Base-by-base conservation (phyloP, 1,284 basidiomycete genomes). In the Cronartium ribicola region DNA sequence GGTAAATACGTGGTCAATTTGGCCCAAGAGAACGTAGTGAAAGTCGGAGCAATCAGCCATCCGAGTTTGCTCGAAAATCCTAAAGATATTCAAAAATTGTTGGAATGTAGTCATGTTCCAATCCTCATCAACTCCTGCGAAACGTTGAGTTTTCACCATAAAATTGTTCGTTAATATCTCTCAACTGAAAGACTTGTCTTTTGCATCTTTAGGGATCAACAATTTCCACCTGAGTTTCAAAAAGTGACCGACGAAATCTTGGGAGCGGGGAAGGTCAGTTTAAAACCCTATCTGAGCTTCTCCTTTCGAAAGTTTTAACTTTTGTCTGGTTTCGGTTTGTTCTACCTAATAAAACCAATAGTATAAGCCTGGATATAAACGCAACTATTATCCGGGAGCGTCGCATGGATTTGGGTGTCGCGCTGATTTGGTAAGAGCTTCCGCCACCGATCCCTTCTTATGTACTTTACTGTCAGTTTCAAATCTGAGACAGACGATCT, bases 301-400 rank as follows among this genome's bases (percentile, higher is more conserved):
- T 68, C 8, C 40, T 36, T 41, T 41, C 4, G 5, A 20, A 6
- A 14, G 7, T 0, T 2, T 8, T 20, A 10, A 0, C 22, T n/a
- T 20, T 29, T 5, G 29, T n/a, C 4, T 8, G 22, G 39, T 39
- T 44, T 70, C 3, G 10, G n/a, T 43, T 46, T 37, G 14, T 41
- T 60, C 20, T 17, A 20, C 60, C 8, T 7, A 61, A n/a, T 8
- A 6, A n/a, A 36, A 6, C 39, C 3, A 46, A 6, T 40, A 73
- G 70, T 73, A 73, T 20, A 66, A 73, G 55, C 70, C 70, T 5
- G 70, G 70, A 37, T 66, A 73, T 20, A 66, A 73, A 17, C 10
- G 70, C 36, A 66, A 13, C 43, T 66, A 73, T 57, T 66, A 66
- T 20, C 40, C 39, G 3, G 64, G 64, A 10, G 70, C 64, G 1